A percentile compares a stretch with the other conserved stretches of the same genome.
Conservation (phyloP, 2,329 filamentous ascomycete genomes). For the Penicillium brasilianum region DNA sequence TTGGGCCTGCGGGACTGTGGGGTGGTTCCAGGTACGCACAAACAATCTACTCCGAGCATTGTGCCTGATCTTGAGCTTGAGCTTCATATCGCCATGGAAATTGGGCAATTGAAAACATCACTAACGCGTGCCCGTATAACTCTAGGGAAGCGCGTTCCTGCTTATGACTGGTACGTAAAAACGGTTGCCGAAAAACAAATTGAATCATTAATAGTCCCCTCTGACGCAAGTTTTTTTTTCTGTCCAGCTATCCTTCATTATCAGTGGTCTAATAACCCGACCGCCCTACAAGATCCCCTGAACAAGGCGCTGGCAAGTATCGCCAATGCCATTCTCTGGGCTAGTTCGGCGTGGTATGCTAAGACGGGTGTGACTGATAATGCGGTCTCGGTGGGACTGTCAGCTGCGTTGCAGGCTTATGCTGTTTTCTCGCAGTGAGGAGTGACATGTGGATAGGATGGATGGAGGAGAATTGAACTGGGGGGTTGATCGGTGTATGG, state of each 20-base stretch:
- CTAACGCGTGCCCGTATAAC: neutral
- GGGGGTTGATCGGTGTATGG: too few species aligned
- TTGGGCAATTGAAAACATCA: neutral
- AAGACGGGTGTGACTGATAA: conserved; percentile 34
- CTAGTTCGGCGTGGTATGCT: conserved; percentile 40
- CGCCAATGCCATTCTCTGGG: conserved; percentile 33
- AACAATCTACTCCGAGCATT: conserved; percentile 13
- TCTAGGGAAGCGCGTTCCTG: conserved; percentile 35
- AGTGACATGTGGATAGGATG: too few species aligned
- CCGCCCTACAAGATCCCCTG: conserved; percentile 32
- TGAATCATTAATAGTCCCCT: too few species aligned
- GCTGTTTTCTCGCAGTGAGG: conserved; percentile 20
- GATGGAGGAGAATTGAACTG: neutral
- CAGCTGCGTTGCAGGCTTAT: conserved; percentile 33
- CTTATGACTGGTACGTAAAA: conserved; percentile 29
- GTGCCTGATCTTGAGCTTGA: neutral
- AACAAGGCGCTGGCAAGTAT: conserved; percentile 38
- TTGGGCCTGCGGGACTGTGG: conserved; percentile 31
- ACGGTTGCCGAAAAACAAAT: too few species aligned
- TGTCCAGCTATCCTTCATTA: conserved; percentile 34
- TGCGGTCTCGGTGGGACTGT: conserved; percentile 26
- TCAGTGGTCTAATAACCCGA: conserved; percentile 32
- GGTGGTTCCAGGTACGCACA: conserved; percentile 48
- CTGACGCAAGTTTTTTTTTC: too few species aligned
- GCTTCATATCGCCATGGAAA: neutral